These are phyloP conservation scores for Heracleum sosnowskyi DNA, from an alignment of 129 eudicot genomes.

Conservation along the genomic window DNA sequence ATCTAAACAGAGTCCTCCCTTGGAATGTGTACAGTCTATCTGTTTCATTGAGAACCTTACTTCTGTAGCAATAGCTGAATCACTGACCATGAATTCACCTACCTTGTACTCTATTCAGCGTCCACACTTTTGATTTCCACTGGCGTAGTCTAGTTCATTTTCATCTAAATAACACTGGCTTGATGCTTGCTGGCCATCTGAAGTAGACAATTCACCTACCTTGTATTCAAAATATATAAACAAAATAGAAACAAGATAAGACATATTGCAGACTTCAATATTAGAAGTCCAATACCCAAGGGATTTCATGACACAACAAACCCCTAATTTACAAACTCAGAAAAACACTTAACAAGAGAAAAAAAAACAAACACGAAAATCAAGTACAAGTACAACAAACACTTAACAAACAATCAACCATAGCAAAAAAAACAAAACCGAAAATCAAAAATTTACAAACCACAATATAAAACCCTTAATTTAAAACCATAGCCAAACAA, in stretches of 20 bases:
- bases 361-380: no score
- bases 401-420: no score
- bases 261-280: background rate
- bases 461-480: no score
- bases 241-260: background rate
- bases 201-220: constrained; percentile 50
- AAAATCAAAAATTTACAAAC: no score
- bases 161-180: constrained; percentile 61
- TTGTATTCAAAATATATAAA: no score
- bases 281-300: background rate
- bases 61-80: constrained; percentile 46
- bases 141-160: constrained; percentile 36
- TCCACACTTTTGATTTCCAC: constrained; percentile 59
- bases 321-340: no score
- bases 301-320: no score
- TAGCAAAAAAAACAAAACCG: no score
- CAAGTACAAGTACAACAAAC: no score
- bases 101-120: constrained; percentile 90
- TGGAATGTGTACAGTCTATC: constrained; percentile 96
- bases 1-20: constrained; percentile 98
- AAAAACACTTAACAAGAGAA: no score
- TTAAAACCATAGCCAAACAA: no score
- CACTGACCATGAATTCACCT: constrained; percentile 63
- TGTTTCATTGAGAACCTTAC: constrained; percentile 85
- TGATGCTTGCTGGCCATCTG: constrained; percentile 75